These are phyloP conservation scores for Sphaerostilbella broomeana DNA, from an alignment of 2,329 filamentous ascomycete species.

Conservation along the genomic window DNA sequence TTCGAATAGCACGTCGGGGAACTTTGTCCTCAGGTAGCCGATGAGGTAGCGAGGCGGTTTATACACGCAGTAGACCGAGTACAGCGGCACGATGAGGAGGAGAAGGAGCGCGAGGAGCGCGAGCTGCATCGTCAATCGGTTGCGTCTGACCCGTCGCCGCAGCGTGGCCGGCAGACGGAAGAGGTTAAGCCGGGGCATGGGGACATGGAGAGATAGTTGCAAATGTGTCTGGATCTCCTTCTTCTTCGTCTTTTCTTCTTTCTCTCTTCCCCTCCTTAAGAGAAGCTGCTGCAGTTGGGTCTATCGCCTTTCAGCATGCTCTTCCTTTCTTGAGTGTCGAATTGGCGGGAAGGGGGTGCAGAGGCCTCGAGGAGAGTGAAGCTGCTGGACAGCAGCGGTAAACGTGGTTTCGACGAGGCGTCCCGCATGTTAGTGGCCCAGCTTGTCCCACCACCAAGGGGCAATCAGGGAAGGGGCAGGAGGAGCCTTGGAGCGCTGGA, in stretches of 20 bases:
- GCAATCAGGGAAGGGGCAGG: no score
- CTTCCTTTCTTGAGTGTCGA: not conserved
- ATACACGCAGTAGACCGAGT: constrained; percentile 64
- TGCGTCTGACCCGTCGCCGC: constrained; percentile 50
- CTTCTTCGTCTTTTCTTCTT: not conserved
- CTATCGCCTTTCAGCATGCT: not conserved
- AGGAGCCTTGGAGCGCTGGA: no score
- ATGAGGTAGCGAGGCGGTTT: constrained; percentile 71
- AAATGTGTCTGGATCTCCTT: no score
- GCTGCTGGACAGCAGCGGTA: no score
- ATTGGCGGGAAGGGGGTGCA: not conserved
- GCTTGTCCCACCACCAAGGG: no score
- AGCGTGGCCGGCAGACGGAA: constrained; percentile 51
- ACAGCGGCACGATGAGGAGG: constrained; percentile 33
- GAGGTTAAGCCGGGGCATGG: constrained; percentile 38
- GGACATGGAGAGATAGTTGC: constrained; percentile 7
- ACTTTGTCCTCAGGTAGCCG: constrained; percentile 60
- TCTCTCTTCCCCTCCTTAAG: constrained; percentile 1
- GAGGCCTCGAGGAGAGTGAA: constrained; percentile 2
- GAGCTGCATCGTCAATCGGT: constrained; percentile 50
- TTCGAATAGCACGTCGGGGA: constrained; percentile 76
- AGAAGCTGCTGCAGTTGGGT: not conserved
- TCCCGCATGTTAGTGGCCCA: not conserved
- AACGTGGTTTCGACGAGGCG: not conserved
- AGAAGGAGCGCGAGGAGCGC: constrained; percentile 31